phyloP scores from a whole-genome alignment of 2,329 filamentous ascomycete species.

The Huntiella moniliformis region DNA sequence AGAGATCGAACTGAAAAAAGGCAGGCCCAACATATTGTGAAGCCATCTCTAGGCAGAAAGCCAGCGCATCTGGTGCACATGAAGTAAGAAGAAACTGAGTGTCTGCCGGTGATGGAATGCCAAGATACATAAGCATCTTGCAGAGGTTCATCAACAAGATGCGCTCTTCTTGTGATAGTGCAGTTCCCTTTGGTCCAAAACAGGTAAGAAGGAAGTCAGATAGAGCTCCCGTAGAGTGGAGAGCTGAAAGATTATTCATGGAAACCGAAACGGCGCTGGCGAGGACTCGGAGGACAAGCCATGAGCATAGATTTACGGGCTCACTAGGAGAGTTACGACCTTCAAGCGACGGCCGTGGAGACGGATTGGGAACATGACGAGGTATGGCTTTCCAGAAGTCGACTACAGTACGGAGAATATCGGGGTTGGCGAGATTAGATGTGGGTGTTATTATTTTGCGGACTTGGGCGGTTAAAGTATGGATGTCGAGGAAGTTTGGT shows the following conservation, averaged over 20 bases:
- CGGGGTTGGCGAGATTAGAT: slow-evolving; percentile 37
- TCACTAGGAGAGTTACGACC: slow-evolving; percentile 15
- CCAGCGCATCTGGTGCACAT: slow-evolving; percentile 34
- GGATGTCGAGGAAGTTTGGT: not conserved
- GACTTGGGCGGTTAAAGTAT: slow-evolving; percentile 17
- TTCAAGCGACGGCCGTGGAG: not conserved
- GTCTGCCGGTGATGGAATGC: slow-evolving; percentile 65
- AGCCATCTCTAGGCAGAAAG: slow-evolving; percentile 57
- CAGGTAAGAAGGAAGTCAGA: slow-evolving; percentile 45
- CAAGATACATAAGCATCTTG: slow-evolving; percentile 50
- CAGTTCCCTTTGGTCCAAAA: slow-evolving; percentile 26
- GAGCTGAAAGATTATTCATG: slow-evolving; percentile 47
- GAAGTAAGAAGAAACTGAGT: slow-evolving; percentile 51
- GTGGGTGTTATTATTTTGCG: slow-evolving; percentile 30
- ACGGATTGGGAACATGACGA: not conserved
- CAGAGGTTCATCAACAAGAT: slow-evolving; percentile 47
- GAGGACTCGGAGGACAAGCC: slow-evolving; percentile 48
- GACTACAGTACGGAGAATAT: slow-evolving; percentile 43
- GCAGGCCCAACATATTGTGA: slow-evolving; percentile 58
- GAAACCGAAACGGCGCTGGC: slow-evolving; percentile 39
- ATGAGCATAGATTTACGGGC: slow-evolving; percentile 32
- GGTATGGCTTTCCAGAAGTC: slow-evolving; percentile 46
- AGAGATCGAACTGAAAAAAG: slow-evolving; percentile 87
- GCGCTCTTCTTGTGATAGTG: slow-evolving; percentile 31
- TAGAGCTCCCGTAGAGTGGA: slow-evolving; percentile 55